Evolutionary conservation across 192 early-diverging fungal genomes (phyloP), one percentile per base, ranked within the genome.

Genomic region (Umbelopsis sp.): DNA sequence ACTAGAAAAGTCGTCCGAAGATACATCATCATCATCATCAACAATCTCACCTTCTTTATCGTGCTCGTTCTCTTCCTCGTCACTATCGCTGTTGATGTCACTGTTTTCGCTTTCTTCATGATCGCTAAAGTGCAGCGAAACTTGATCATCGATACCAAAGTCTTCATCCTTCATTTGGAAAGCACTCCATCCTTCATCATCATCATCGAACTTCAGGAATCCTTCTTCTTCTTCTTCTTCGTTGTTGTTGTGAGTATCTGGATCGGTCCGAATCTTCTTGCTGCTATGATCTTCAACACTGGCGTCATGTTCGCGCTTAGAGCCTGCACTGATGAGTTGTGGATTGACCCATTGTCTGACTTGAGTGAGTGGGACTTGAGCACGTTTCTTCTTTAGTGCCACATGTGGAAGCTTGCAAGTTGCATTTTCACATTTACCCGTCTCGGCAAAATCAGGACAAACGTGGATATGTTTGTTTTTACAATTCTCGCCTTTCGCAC

Each of bases 371-470:
- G 47, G 11, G 4, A 6, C 9, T 10, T 56, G 36, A 43, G 8
- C 21, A 21, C 4, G 31, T 41, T 51, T 68, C 26, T 51, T 72
- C 59, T 22, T 74, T 17, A 44, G 45, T 24, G 72, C 81, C 0
- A 85, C 65, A 80, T 92, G 91, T 3, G 89, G 87, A 71, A 90
- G 74, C 6, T 82, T 82, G 69, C 91, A 93, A 22, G 84, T 86
- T 20, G 69, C 53, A 29, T 73, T 78, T 20, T 76, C 66, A 66
- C 91, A 93, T 26, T 85, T 85, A 12, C 80, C 79, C 25, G 86
- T 85, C 20, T 88, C 88, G 0, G 81, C 84, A 83, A 89, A 91
- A 70, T 88, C 88, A 0, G 91, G 91, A 45, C 91, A 93, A 22
- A 91, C 84, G 76, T 85, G 84, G 5, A 91, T 83, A 75, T 93